A percentile compares a stretch with the other conserved stretches of the same genome.
phyloP scores from a whole-genome alignment of 345 rosid species.

The Populus ilicifolia region DNA sequence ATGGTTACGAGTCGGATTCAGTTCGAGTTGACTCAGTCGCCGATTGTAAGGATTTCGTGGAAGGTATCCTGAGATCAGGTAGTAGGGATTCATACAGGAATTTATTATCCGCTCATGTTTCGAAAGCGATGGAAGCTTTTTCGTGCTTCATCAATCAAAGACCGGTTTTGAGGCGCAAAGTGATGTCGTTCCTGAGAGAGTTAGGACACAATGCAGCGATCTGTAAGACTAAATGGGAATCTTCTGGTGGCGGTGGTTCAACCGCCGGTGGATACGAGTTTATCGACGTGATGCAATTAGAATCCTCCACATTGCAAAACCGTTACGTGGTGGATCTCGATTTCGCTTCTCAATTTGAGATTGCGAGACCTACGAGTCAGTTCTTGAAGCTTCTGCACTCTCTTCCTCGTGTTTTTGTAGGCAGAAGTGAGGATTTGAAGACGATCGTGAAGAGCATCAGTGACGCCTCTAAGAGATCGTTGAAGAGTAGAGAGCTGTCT shows the following conservation, averaged over 20 bases:
- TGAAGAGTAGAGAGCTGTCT: slow-evolving; percentile 53
- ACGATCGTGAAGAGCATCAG: slow-evolving; percentile 45
- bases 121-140: slow-evolving; percentile 42
- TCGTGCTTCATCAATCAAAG: slow-evolving; percentile 32
- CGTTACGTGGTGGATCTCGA: slow-evolving; percentile 75
- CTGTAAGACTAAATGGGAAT: slow-evolving; percentile 78
- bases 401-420: slow-evolving; percentile 62
- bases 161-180: slow-evolving; percentile 45
- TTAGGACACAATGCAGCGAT: slow-evolving; percentile 82
- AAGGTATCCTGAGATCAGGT: slow-evolving; percentile 23
- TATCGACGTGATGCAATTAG: slow-evolving; percentile 58
- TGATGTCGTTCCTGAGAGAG: slow-evolving; percentile 57
- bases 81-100: slow-evolving; percentile 44
- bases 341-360: slow-evolving; percentile 65
- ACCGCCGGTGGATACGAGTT: slow-evolving; percentile 73
- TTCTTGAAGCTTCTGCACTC: slow-evolving; percentile 41
- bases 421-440: slow-evolving; percentile 59
- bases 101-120: slow-evolving; percentile 38
- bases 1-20: slow-evolving; percentile 44
- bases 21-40: slow-evolving; percentile 28
- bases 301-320: slow-evolving; percentile 6
- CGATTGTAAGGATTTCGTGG: slow-evolving; percentile 34
- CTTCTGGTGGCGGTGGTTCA: slow-evolving; percentile 51
- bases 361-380: slow-evolving; percentile 75
- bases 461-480: slow-evolving; percentile 61